Conservation (phyloP, 2,329 filamentous ascomycete species). For the Arachnomyces sp. region DNA sequence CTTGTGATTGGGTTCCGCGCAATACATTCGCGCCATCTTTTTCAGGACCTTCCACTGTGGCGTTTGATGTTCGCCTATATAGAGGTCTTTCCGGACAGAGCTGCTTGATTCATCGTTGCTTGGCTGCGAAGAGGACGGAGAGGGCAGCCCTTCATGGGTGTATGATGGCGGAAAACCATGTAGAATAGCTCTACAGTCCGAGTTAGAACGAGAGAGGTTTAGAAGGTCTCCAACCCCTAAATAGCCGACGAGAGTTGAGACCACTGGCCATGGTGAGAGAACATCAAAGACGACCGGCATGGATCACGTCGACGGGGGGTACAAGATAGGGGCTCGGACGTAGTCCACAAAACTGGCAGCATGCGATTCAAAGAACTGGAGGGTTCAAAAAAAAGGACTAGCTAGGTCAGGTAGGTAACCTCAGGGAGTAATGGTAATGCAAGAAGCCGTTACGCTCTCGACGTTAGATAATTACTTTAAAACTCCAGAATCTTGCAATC, state of each 20-base stretch:
- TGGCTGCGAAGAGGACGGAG: not conserved
- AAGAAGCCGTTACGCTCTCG: too few relatives aligned
- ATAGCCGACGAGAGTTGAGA: conserved; percentile 15
- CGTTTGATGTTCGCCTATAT: conserved; percentile 21
- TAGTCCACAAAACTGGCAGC: too few relatives aligned
- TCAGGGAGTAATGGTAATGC: too few relatives aligned
- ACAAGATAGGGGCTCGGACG: too few relatives aligned
- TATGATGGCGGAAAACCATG: conserved; percentile 20
- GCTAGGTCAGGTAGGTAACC: too few relatives aligned
- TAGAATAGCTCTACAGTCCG: conserved; percentile 17
- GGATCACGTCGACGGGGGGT: not conserved
- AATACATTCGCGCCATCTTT: conserved; percentile 15
- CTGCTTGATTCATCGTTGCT: not conserved
- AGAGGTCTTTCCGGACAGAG: conserved; percentile 14
- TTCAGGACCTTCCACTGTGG: conserved; percentile 24
- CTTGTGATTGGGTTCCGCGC: conserved; percentile 19
- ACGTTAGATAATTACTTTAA: too few relatives aligned
- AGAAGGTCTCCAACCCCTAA: conserved; percentile 22
- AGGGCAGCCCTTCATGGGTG: not conserved
- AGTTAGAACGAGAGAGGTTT: conserved; percentile 18
- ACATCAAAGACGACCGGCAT: conserved; percentile 17
- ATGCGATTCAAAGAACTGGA: too few relatives aligned
- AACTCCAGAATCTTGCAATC: too few relatives aligned
- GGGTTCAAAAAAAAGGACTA: too few relatives aligned
- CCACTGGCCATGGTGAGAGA: conserved; percentile 21